A percentile compares a stretch with the other conserved stretches of the same genome.
Evolutionary conservation across 2,329 filamentous ascomycete genomes (phyloP).

Genomic region (Trichoderma gracile): DNA sequence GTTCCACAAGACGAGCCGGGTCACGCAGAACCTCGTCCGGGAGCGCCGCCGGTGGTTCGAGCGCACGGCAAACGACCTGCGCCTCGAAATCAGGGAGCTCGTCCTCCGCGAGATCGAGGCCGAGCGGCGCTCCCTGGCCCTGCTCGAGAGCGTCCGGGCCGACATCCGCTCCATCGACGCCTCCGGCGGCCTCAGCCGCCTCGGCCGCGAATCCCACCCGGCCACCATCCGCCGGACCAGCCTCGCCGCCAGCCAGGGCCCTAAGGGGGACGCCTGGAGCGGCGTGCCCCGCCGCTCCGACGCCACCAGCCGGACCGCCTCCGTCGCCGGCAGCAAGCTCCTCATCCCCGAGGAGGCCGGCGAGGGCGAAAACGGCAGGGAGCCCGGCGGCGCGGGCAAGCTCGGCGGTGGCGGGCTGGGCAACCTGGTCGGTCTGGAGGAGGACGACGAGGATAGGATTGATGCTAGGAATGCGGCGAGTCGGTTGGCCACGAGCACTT

Average conservation of each 20-base stretch:
- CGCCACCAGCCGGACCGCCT: slow-evolving; percentile 69
- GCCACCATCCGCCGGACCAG: slow-evolving; percentile 70
- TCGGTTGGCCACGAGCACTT: slow-evolving; percentile 89
- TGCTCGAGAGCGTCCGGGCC: slow-evolving; percentile 88
- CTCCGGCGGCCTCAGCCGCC: slow-evolving; percentile 82
- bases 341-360: slow-evolving; percentile 55
- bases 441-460: slow-evolving; percentile 89
- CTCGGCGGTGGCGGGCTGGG: slow-evolving; percentile 44
- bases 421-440: slow-evolving; percentile 59
- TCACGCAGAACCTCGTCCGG: slow-evolving; percentile 83
- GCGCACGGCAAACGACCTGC: slow-evolving; percentile 80
- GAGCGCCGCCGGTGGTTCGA: slow-evolving; percentile 92
- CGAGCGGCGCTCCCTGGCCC: slow-evolving; percentile 85
- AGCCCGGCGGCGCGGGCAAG: slow-evolving; percentile 38
- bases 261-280: slow-evolving; percentile 98
- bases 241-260: slow-evolving; percentile 85
- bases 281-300: slow-evolving; percentile 84
- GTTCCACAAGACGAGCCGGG: slow-evolving; percentile 79
- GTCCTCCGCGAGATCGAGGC: slow-evolving; percentile 94
- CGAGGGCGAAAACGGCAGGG: slow-evolving; percentile 48
- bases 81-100: slow-evolving; percentile 83
- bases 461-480: slow-evolving; percentile 96
- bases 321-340: slow-evolving; percentile 61
- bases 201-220: slow-evolving; percentile 88
- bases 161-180: slow-evolving; percentile 92